Conservation (phyloP, 192 early-diverging fungal species). For the Funneliformis geosporum region DNA sequence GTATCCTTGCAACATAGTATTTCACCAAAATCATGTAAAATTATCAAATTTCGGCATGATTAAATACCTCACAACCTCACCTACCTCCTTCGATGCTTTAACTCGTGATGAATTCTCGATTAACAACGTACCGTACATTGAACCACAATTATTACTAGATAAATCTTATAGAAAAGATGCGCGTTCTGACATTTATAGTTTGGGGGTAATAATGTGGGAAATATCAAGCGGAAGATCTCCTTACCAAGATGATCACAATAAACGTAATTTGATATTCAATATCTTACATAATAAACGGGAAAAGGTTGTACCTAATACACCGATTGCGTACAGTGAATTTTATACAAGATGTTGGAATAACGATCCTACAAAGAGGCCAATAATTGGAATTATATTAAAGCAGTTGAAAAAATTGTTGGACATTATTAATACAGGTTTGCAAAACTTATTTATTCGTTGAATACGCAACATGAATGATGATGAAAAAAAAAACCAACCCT, state of each 20-base stretch:
- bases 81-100: not conserved
- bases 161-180: not conserved
- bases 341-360: constrained; percentile 1
- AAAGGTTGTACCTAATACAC: not conserved
- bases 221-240: not conserved
- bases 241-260: not conserved
- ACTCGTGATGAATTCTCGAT: not conserved
- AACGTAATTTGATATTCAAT: not conserved
- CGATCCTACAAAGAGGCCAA: not conserved
- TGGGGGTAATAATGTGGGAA: not conserved
- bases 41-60: not conserved
- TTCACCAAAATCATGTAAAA: not conserved
- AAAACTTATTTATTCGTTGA: not conserved
- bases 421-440: not conserved
- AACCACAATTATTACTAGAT: not conserved
- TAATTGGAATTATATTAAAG: not conserved
- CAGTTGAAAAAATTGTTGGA: not conserved
- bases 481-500: no score
- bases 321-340: not conserved
- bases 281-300: not conserved
- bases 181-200: constrained; percentile 10
- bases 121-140: not conserved
- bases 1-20: not conserved
- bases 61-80: no score
- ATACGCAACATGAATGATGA: not conserved